These are phyloP conservation scores for Nicotiana otophora DNA, from an alignment of 257 asterid species.

Conservation along the genomic window DNA sequence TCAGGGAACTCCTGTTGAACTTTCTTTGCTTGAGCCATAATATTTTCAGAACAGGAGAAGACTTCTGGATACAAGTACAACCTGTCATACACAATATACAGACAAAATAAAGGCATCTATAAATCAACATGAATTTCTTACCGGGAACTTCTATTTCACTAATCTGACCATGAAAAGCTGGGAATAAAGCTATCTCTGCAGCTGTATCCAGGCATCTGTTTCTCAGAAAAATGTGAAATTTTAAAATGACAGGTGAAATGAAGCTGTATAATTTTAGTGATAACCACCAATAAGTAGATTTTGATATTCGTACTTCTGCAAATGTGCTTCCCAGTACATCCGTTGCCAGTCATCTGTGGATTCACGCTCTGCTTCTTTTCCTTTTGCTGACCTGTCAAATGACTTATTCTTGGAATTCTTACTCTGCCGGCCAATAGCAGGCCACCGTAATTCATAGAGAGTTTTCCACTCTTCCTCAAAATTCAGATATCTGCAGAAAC, in stretches of 20 bases:
- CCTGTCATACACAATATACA: not conserved
- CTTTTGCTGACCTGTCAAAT: constrained; percentile 28
- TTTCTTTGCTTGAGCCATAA: not conserved
- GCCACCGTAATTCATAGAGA: constrained; percentile 65
- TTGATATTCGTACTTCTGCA: constrained; percentile 56
- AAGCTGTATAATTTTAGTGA: constrained; percentile 2
- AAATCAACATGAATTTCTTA: constrained; percentile 15
- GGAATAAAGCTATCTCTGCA: constrained; percentile 75
- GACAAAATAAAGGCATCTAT: constrained; percentile 3
- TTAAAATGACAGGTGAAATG: constrained; percentile 9
- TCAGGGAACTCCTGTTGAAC: not conserved
- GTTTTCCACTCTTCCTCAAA: constrained; percentile 58
- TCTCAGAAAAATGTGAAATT: constrained; percentile 19
- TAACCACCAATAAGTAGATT: not conserved
- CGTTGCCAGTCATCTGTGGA: constrained; percentile 58
- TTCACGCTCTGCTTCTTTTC: constrained; percentile 30
- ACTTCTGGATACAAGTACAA: not conserved
- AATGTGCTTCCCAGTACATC: constrained; percentile 80
- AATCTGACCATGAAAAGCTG: constrained; percentile 56
- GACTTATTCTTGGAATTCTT: constrained; percentile 20
- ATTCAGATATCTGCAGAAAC: constrained; percentile 34
- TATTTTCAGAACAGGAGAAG: not conserved
- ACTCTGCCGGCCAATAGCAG: constrained; percentile 28
- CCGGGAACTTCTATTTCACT: constrained; percentile 72
- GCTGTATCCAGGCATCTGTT: constrained; percentile 79